These are phyloP conservation scores for Talaromyces sp. DNA, from an alignment of 2,329 filamentous ascomycete genomes.

Conservation along the genomic window DNA sequence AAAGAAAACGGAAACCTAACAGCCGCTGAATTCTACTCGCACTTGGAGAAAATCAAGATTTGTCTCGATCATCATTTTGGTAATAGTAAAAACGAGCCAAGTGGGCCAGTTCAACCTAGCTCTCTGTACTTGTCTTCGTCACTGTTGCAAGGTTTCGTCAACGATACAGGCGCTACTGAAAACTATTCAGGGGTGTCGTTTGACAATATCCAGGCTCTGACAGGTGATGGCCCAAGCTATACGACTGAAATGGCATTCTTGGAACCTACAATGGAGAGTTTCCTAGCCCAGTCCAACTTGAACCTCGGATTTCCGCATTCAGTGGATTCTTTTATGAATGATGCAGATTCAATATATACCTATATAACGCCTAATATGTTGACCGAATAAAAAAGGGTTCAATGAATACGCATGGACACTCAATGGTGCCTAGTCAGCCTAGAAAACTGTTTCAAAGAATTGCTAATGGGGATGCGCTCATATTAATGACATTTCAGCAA, in stretches of 20 bases:
- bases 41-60: constrained; percentile 28
- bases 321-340: constrained; percentile 31
- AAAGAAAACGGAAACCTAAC: constrained; percentile 33
- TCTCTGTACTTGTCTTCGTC: neutral
- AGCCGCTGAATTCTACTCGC: constrained; percentile 30
- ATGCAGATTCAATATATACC: constrained; percentile 29
- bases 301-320: constrained; percentile 31
- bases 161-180: neutral
- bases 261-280: constrained; percentile 37
- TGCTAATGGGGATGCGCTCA: too few species aligned
- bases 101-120: neutral
- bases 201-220: constrained; percentile 14
- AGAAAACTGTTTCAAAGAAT: too few species aligned
- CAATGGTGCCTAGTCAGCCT: too few species aligned
- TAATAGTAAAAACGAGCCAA: neutral
- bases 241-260: constrained; percentile 35
- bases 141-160: neutral
- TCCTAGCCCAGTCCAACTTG: constrained; percentile 34
- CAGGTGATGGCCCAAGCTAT: constrained; percentile 19
- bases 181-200: neutral
- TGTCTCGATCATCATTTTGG: constrained; percentile 18
- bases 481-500: too few species aligned
- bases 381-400: neutral
- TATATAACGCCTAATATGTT: constrained; percentile 9
- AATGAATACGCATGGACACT: neutral